Base-by-base conservation (phyloP, 2,329 filamentous ascomycete species). In the Cordyceps javanica region DNA sequence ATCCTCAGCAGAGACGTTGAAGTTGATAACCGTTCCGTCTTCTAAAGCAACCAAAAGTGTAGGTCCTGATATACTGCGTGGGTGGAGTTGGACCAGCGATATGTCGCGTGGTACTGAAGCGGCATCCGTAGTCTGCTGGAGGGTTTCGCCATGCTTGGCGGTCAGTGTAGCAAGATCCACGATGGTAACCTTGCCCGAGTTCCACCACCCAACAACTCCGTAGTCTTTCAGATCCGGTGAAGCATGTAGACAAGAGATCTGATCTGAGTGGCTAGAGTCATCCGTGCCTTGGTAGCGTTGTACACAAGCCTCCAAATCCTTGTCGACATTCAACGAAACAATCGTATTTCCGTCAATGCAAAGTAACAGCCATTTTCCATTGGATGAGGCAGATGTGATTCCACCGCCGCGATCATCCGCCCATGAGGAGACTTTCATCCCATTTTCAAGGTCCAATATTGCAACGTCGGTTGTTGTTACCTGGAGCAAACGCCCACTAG, bases 31-130 rank as follows among this genome's bases (percentile, higher is more conserved):
- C 60, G 89, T 90, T 4, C 94, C 94, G 71, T 97, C 93, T 49
- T 95, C 91, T 82, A 97, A 89, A 13, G 93, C 89, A 32, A 96
- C 82, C 60, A 99, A 89, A 0, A 99, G 78, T 0, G 89, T 96
- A 0, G 91, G 88, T 0, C 82, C 82, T 7, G 75, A 72, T 9
- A 71, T 57, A 8, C 73, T 65, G 7, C 79, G 77, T 14, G 87
- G 86, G 45, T 97, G 81, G 4, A 97, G 80, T 60, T 92, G 86
- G 5, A 90, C 87, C 8, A 97, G 80, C 0, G 87, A 83, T 28
- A 97, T 80, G 53, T 91, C 91, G 61, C 93, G 82, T 1, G 94
- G 92, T 28, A 97, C 86, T 0, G 90, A 91, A 8, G 88, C 82
- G 44, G 84, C 86, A 58, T 92, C 86, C 26, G 82, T 76, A 13